Evolutionary conservation across 1,139 yeast species (phyloP), one percentile per base, ranked within the genome.

Genomic region (Candida pseudoviswanathii): DNA sequence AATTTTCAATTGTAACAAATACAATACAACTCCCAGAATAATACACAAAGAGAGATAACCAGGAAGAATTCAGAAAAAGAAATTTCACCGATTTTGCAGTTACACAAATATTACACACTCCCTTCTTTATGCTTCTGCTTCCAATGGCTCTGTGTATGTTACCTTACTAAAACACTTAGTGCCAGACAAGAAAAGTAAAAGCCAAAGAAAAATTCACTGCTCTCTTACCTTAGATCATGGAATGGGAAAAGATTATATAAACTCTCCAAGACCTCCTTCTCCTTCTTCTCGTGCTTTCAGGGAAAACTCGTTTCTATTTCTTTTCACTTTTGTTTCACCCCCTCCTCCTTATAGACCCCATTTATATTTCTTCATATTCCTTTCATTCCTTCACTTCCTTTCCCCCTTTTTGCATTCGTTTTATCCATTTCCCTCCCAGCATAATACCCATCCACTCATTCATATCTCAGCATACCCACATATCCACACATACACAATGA

Each of bases 41-140:
- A 22, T 27, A 27, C 30, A 24, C 4, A 36, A 36, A 9, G 24
- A 36, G 10, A 32, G 21, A 32, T 7, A 33, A 33, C 11, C 5
- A 9, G 8, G 8, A 37, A 33, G 24, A 33, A 33, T 7, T 32
- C 16, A 33, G 37, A 11, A 33, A 37, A 37, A 37, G 41, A 37
- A 37, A 37, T 37, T 37, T 37, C 29, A 37, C 4, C 5, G 10
- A 37, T 37, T 37, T 37, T 37, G 41, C 41, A 37, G 41, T 37
- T 37, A 37, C 41, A 37, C 41, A 37, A 37, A 24, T 37, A 24
- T 11, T 25, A n/a, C 27, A 16, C 16, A 16, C 16, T 16, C 16
- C 16, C 16, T 16, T 16, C 16, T 16, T 16, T 16, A 16, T 16
- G 16, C 16, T 16, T 16, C 16, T 16, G 16, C 16, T 16, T 16